Evolutionary conservation across 495 filamentous ascomycete species (phyloP).

Genomic region (Hypoxylon intermedium): DNA sequence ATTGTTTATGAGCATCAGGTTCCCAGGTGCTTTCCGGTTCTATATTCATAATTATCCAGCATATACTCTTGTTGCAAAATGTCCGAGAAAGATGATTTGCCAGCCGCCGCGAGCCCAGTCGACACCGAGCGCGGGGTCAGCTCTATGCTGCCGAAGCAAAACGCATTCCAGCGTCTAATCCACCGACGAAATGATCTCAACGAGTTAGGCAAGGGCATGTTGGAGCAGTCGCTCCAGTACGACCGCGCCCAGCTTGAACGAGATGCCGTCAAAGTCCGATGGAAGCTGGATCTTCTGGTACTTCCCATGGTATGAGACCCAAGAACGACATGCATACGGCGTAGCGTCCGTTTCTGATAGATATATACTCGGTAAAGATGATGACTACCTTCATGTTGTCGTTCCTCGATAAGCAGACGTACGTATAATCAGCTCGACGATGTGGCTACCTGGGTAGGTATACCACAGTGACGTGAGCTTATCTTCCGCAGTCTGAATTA

Average conservation of each 20-base stretch:
- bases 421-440: constrained; percentile 1
- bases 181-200: constrained; percentile 34
- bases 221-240: constrained; percentile 44
- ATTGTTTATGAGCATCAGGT: not conserved
- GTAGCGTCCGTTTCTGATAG: constrained; percentile 16
- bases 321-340: not conserved
- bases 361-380: constrained; percentile 26
- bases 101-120: constrained; percentile 9
- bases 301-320: constrained; percentile 40
- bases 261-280: constrained; percentile 37
- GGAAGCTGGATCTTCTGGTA: constrained; percentile 42
- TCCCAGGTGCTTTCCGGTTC: not conserved
- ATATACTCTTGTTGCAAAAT: constrained; percentile 21
- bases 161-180: constrained; percentile 20
- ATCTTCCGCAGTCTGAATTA: constrained; percentile 31
- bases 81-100: constrained; percentile 28
- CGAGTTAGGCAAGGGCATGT: constrained; percentile 34
- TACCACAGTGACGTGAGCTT: not conserved
- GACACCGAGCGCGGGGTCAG: constrained; percentile 23
- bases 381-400: constrained; percentile 45
- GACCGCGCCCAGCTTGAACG: constrained; percentile 41
- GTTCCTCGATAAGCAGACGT: constrained; percentile 46
- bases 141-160: constrained; percentile 24
- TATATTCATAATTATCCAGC: not conserved
- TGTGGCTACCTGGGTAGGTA: too few species aligned